phyloP scores from a whole-genome alignment of 2,329 filamentous ascomycete species.

The Ramularia endophylla region DNA sequence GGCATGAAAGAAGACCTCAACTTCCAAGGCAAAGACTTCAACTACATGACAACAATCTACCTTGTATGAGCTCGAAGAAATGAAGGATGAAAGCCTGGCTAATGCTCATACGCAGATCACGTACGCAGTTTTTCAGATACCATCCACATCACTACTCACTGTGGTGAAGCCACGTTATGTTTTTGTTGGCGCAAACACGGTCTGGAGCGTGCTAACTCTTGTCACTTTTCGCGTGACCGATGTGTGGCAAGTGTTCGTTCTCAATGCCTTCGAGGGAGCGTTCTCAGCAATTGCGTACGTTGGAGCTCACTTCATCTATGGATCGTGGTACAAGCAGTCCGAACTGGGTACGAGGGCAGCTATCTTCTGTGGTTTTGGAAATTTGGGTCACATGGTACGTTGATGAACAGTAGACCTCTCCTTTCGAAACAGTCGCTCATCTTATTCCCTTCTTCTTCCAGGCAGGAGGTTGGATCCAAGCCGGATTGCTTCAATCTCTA shows the following conservation, averaged over 20 bases:
- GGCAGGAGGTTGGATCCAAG: too few relatives aligned
- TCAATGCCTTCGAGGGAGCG: conserved; percentile 42
- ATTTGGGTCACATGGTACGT: conserved; percentile 46
- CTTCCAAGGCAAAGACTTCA: conserved; percentile 33
- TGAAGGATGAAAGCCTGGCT: too few relatives aligned
- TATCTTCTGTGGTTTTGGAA: conserved; percentile 39
- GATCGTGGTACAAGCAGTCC: conserved; percentile 41
- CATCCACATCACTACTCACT: conserved; percentile 38
- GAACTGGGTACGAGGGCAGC: conserved; percentile 39
- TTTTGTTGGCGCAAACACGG: conserved; percentile 39
- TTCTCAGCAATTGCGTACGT: conserved; percentile 42
- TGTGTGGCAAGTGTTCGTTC: conserved; percentile 40
- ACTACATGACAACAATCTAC: conserved; percentile 19
- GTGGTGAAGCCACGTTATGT: conserved; percentile 37
- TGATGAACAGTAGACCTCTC: too few relatives aligned
- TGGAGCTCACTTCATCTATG: conserved; percentile 42
- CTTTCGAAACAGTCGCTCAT: too few relatives aligned
- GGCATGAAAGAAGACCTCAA: conserved; percentile 49
- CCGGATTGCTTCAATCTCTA: too few relatives aligned
- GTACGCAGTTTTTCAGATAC: conserved; percentile 43
- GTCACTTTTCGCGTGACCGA: conserved; percentile 39
- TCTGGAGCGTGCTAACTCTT: conserved; percentile 41
- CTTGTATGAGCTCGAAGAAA: too few relatives aligned
- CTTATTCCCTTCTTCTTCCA: too few relatives aligned
- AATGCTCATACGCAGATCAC: too few relatives aligned